Evolutionary conservation across 2,329 filamentous ascomycete species (phyloP).

Genomic region (Annulohypoxylon truncatum): DNA sequence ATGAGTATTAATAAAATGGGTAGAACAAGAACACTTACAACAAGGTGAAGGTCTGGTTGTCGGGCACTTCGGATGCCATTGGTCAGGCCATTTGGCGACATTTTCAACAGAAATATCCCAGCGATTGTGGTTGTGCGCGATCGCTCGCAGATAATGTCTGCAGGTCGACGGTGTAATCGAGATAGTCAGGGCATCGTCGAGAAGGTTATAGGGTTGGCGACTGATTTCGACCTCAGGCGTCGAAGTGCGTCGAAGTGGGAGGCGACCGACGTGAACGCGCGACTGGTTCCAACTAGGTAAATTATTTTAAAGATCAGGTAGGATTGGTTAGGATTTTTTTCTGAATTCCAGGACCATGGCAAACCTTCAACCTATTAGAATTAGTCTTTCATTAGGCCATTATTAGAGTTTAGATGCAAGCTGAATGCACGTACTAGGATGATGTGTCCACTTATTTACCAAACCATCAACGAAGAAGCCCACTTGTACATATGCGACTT

Average conservation of each 20-base stretch:
- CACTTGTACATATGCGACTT: neutral
- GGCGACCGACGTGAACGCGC: conserved; percentile 29
- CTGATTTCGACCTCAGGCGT: conserved; percentile 22
- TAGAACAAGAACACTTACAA: conserved; percentile 52
- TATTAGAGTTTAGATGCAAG: neutral
- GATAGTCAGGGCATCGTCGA: conserved; percentile 41
- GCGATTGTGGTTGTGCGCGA: conserved; percentile 40
- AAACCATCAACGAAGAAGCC: neutral
- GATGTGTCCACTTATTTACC: neutral
- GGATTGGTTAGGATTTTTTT: conserved; percentile 32
- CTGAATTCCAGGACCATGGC: conserved; percentile 27
- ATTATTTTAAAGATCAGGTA: conserved; percentile 11
- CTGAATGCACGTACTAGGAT: neutral
- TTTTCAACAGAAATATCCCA: conserved; percentile 41
- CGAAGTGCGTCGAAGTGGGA: conserved; percentile 2
- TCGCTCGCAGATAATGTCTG: conserved; percentile 41
- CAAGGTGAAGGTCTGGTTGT: conserved; percentile 61
- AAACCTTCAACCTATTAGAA: neutral
- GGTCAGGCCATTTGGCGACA: conserved; percentile 49
- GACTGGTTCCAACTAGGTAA: conserved; percentile 5
- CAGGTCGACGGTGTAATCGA: conserved; percentile 32
- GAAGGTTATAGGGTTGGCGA: conserved; percentile 8
- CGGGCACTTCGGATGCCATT: conserved; percentile 50
- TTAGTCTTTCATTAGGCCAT: conserved; percentile 1
- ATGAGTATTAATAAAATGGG: neutral